Percentiles rank a stretch among this genome's conserved stretches.
Conservation (phyloP, 441 rosid species). For the Mallotus japonicus region DNA sequence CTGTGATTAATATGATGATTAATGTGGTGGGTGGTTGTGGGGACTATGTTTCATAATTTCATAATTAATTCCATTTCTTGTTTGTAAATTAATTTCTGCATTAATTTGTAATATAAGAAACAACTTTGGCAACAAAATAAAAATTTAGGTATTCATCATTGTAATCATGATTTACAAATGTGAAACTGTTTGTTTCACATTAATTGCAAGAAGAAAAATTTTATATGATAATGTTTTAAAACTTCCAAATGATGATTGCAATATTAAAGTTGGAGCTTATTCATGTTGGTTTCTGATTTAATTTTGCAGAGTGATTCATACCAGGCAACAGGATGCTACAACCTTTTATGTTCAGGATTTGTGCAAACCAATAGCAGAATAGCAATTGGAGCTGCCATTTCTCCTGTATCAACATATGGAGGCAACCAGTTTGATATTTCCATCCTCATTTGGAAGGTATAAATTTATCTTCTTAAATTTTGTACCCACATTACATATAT, state of each 20-base stretch:
- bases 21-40: conserved; percentile 20
- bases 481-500: too few species aligned
- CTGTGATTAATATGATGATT: conserved; percentile 15
- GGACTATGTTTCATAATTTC: conserved; percentile 2
- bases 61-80: neutral
- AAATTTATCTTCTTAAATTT: too few species aligned
- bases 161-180: neutral
- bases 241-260: too few species aligned
- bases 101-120: neutral
- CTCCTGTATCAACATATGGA: conserved; percentile 73
- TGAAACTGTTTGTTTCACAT: too few species aligned
- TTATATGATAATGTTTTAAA: too few species aligned
- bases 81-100: neutral
- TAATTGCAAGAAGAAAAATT: too few species aligned
- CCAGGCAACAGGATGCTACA: conserved; percentile 97
- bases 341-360: conserved; percentile 88
- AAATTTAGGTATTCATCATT: neutral
- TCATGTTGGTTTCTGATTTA: neutral
- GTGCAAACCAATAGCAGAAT: conserved; percentile 85
- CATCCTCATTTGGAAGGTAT: conserved; percentile 92
- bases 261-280: neutral
- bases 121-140: too few species aligned
- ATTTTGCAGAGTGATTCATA: conserved; percentile 84
- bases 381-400: conserved; percentile 95
- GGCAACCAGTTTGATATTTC: conserved; percentile 81